Base-by-base conservation (phyloP, 495 filamentous ascomycete genomes). In the Aspergillus homomorphus region DNA sequence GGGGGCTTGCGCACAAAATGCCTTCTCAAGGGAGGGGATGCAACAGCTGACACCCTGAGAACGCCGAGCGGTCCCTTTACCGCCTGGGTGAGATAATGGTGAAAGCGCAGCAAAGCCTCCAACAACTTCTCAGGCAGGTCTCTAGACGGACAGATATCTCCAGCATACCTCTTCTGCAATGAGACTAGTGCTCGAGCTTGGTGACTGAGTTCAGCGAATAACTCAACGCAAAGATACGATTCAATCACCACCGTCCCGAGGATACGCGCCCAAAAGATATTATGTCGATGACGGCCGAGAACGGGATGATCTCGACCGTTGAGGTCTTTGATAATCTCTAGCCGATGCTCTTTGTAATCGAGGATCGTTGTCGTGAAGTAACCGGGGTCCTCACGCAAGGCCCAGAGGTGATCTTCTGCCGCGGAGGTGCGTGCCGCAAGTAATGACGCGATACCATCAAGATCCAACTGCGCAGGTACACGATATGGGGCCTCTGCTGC, bases 301-400 rank as follows among this genome's bases (percentile, higher is more conserved):
- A 57, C 30, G 7, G 72, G 72, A 57, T 77, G 71, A 0, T 26
- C 9, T 0, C 69, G 59, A 3, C 71, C 69, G 21, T 63, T 42
- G 0, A 28, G 48, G 53, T 78, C 76, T 4, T 50, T 61, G 1
- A 81, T 3, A 18, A 67, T 52, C 28, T 80, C 74, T 4, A 63
- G 51, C 4, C 71, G 63, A 63, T 84, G 81, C 21, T 82, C 80
- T 28, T 58, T 65, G 16, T 44, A 53, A 0, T 78, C 70, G 4
- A 44, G 48, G 1, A 81, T 0, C 16, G 54, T 24, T 3, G 66
- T 63, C 6, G 61, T 59, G 46, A 85, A 84, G 58, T 83, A 86
- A 5, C 55, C 68, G 0, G 83, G 81, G 62, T 86, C 80, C 53
- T 84, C 81, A n/a, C 83, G 73, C 41, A 85, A 61, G 1, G 71